Conservation (phyloP, 108 stramenopile genomes). For the Discostella stelligeroides region DNA sequence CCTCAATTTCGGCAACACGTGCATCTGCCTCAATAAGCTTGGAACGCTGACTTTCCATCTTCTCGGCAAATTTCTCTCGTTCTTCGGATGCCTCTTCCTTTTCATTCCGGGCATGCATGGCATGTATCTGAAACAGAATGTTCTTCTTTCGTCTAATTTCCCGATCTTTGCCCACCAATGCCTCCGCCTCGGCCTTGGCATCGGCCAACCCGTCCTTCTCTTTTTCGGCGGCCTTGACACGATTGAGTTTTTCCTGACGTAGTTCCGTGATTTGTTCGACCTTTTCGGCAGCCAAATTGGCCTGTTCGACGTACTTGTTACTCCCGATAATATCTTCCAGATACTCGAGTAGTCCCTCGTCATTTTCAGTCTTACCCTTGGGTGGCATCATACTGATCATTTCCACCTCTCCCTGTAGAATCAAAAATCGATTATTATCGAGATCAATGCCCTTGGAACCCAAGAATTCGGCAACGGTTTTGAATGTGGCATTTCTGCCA, state of each 20-base stretch:
- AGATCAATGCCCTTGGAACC: conserved; percentile 93
- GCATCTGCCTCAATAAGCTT: conserved; percentile 52
- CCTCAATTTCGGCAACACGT: conserved; percentile 70
- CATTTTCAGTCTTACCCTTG: conserved; percentile 93
- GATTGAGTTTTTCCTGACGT: conserved; percentile 91
- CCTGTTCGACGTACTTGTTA: conserved; percentile 91
- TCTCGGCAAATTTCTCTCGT: conserved; percentile 43
- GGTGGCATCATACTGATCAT: conserved; percentile 99
- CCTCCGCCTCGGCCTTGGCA: conserved; percentile 91
- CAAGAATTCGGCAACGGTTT: conserved; percentile 86
- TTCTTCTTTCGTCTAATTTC: conserved; percentile 91
- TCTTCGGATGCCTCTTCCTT: conserved; percentile 50
- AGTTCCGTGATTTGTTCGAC: conserved; percentile 84
- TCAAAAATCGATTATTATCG: conserved; percentile 98
- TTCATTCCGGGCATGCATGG: conserved; percentile 53
- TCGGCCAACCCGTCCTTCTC: conserved; percentile 90
- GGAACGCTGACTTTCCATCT: conserved; percentile 53
- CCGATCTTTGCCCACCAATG: conserved; percentile 80
- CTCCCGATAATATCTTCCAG: conserved; percentile 99
- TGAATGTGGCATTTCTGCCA: conserved; percentile 86
- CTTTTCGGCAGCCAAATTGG: conserved; percentile 79
- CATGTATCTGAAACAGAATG: conserved; percentile 82
- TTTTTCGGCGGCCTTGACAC: conserved; percentile 96
- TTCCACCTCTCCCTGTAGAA: conserved; percentile 98
- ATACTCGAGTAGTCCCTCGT: conserved; percentile 98